These are phyloP conservation scores for Leptomonas pyrrhocoris DNA, from an alignment of 208 protist genomes.

Conservation along the genomic window DNA sequence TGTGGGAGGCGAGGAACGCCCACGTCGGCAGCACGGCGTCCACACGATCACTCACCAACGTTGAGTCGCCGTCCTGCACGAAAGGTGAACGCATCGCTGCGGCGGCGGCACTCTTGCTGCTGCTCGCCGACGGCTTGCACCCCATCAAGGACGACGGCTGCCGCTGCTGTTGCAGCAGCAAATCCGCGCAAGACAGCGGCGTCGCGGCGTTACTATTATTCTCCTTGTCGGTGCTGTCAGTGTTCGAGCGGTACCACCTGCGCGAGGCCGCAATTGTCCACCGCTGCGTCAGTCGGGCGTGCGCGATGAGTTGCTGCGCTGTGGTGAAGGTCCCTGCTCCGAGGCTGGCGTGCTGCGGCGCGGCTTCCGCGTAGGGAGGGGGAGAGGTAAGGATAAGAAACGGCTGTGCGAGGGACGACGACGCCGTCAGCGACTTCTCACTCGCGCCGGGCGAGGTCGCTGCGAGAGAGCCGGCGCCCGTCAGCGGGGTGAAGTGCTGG, in stretches of 20 bases:
- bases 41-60: slow-evolving; percentile 31
- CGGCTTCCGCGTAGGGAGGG: slow-evolving; percentile 18
- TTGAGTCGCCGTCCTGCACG: slow-evolving; percentile 12
- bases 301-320: slow-evolving; percentile 17
- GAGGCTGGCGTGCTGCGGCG: neutral
- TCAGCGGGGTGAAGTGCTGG: neutral
- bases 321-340: slow-evolving; percentile 21
- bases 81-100: neutral
- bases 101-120: neutral
- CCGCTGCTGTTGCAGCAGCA: slow-evolving; percentile 1
- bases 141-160: slow-evolving; percentile 4
- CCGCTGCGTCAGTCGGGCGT: slow-evolving; percentile 19
- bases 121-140: neutral
- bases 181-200: neutral
- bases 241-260: neutral
- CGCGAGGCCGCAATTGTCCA: slow-evolving; percentile 18
- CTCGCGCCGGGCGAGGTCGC: neutral
- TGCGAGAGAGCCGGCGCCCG: neutral
- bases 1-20: slow-evolving; percentile 31
- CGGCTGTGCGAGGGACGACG: neutral
- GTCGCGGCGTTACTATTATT: neutral
- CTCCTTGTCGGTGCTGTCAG: neutral
- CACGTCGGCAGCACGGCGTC: slow-evolving; percentile 36
- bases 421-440: neutral
- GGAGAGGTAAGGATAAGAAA: slow-evolving; percentile 11